Evolutionary conservation across 495 filamentous ascomycete genomes (phyloP), one percentile per base, ranked within the genome.

Genomic region (Aspergillus avenaceus): DNA sequence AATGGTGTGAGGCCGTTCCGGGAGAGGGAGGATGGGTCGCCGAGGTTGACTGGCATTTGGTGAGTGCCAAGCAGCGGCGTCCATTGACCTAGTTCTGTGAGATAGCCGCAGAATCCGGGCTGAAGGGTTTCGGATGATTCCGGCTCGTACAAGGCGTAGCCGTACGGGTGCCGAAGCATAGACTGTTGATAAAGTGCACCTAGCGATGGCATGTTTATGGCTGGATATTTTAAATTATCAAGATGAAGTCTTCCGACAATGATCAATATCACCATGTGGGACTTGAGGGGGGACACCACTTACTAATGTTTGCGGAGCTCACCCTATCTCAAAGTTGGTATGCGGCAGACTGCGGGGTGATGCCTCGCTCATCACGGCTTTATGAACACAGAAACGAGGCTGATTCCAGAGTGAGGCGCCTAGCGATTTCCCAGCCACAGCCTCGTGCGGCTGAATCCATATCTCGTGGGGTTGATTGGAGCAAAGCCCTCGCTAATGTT

Each of bases 31-130:
- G 36, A 29, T 16, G 46, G 21, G 21, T 49, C 46, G 24, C 46
- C 46, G 2, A 49, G 21, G 34, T 49, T 26, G 6, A 49, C 28
- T 19, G 32, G 46, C 7, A 6, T 16, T 27, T 41, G 5, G n/a
- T 49, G 23, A 11, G 13, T 14, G 5, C 46, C 36, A 14, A 41
- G 11, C 8, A 49, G 46, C 2, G 46, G 46, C 45, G 46, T 49
- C 46, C 32, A 49, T 29, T 49, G 46, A 3, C 46, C 46, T 8
- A 49, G 46, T 11, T 40, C 32, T 11, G 46, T 49, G n/a, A 49
- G 46, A 29, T 49, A 49, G 16, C 46, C 46, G n/a, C 46, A 49
- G 34, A 28, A 49, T 2, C 46, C 46, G 8, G 46, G 46, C 24
- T 49, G 32, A 16, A 49, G 46, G 32, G 23, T 41, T 12, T 38